Evolutionary conservation across 768 basidiomycete species (phyloP), one percentile per base, ranked within the genome.

Genomic region (Cantharellus anzutake): DNA sequence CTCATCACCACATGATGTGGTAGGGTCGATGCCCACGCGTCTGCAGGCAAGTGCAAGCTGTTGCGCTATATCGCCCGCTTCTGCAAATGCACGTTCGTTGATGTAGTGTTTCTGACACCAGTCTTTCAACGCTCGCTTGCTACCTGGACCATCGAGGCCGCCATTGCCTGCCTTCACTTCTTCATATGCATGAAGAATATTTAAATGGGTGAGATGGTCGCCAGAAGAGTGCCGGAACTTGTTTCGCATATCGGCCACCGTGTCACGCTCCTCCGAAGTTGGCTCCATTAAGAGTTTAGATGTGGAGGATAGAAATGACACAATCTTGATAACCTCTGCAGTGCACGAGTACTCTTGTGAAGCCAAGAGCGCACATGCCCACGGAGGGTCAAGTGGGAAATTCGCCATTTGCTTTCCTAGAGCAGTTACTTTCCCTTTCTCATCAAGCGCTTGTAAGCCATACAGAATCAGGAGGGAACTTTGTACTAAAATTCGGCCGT

Each of bases 371-470:
- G 84, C 78, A 39, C 89, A 81, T 0, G 92, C 80, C 59, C 82
- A 78, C 40, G 80, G 72, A 1, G 94, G 91, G 64, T 97, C 91
- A n/a, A 96, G 78, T 2, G 96, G 96, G 67, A 93, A 89, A n/a
- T 73, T 67, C 2, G 91, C 83, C 87, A 99, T 97, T 62, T 81
- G 73, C 3, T 80, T 78, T 2, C 96, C 96, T 3, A 85, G 69
- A 0, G 74, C 65, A 0, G 92, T 96, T 58, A 99, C 73, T 3
- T 67, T 67, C 60, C 79, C 81, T 14, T 75, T 74, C 41, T 77
- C 71, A 67, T 85, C 78, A 61, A 97, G 74, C 7, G 93, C 93
- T 11, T 81, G 82, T 4, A 98, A 77, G 2, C 89, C 73, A 72
- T 80, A 86, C 11, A 99, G 78, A 2, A 68, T 66, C 51, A 71